phyloP scores from a whole-genome alignment of 2,329 filamentous ascomycete genomes.

The Aotearoamyces nothofagi region DNA sequence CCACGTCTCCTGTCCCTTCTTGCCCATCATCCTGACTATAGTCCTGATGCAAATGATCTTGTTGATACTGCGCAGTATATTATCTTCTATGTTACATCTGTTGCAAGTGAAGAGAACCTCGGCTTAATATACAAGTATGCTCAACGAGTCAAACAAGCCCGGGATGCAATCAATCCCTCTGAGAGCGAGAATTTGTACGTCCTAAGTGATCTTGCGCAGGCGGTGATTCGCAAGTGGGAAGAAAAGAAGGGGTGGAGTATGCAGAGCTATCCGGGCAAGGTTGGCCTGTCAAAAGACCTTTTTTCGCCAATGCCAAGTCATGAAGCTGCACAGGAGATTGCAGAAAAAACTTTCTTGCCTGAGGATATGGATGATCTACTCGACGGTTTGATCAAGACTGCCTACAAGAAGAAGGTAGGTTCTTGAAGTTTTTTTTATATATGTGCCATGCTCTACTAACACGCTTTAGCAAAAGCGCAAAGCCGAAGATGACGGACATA shows the following conservation, averaged over 20 bases:
- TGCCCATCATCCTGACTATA: conserved; percentile 88
- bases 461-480: conserved; percentile 14
- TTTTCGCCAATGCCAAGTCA: conserved; percentile 65
- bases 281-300: conserved; percentile 64
- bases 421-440: conserved; percentile 6
- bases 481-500: conserved; percentile 11
- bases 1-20: conserved; percentile 74
- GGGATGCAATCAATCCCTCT: conserved; percentile 57
- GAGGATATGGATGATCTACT: conserved; percentile 59
- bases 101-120: conserved; percentile 77
- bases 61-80: conserved; percentile 79
- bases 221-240: conserved; percentile 71
- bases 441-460: too few species aligned
- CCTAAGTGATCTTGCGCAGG: conserved; percentile 74
- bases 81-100: conserved; percentile 69
- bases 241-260: conserved; percentile 77
- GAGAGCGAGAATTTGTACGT: conserved; percentile 68
- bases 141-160: conserved; percentile 81
- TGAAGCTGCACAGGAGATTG: conserved; percentile 67
- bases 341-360: conserved; percentile 74
- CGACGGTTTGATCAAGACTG: conserved; percentile 47
- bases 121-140: conserved; percentile 83
- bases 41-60: conserved; percentile 47
- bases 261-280: conserved; percentile 67
- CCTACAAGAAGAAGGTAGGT: conserved; percentile 42